Conservation (phyloP, 306 rosid species). For the Rosa multiflora region DNA sequence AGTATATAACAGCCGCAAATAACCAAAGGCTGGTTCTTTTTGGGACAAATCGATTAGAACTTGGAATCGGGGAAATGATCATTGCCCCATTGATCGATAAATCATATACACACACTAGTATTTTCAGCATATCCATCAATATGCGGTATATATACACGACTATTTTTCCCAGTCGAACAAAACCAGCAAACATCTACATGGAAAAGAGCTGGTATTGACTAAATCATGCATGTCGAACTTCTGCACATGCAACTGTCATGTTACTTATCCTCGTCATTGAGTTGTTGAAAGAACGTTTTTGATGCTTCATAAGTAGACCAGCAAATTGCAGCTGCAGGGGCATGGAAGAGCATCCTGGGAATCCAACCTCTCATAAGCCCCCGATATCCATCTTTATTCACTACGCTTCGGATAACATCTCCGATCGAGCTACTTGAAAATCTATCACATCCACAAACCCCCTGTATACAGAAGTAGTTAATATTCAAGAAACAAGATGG, state of each 20-base stretch:
- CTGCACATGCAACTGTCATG: neutral
- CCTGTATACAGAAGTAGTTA: constrained; percentile 28
- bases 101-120: neutral
- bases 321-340: constrained; percentile 68
- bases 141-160: neutral
- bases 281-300: constrained; percentile 47
- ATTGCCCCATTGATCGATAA: neutral
- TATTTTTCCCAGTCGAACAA: neutral
- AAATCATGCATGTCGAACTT: neutral
- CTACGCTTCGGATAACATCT: constrained; percentile 35
- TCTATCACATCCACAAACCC: constrained; percentile 51
- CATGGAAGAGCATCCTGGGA: constrained; percentile 61
- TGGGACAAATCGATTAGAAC: neutral
- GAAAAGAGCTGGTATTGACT: neutral
- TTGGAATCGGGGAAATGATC: neutral
- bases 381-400: constrained; percentile 44
- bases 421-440: constrained; percentile 45
- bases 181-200: neutral
- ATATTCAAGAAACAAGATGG: constrained; percentile 2
- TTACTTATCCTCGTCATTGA: constrained; percentile 8
- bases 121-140: neutral
- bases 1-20: neutral
- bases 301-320: constrained; percentile 68
- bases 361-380: constrained; percentile 52
- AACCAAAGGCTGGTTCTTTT: neutral